phyloP scores from a whole-genome alignment of 305 asterid species.

The Coffea humblotiana region DNA sequence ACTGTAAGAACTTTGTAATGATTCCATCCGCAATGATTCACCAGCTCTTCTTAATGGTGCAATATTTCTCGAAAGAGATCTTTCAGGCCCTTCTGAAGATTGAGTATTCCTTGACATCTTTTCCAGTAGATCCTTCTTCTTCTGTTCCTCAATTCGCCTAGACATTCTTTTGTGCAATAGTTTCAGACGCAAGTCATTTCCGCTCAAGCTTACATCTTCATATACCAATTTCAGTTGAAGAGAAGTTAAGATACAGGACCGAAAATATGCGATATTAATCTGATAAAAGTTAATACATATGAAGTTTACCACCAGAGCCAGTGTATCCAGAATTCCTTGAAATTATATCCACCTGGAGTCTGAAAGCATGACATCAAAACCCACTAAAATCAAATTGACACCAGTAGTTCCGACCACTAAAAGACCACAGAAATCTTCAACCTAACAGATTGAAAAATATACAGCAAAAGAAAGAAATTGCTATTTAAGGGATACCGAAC shows the following conservation, averaged over 20 bases:
- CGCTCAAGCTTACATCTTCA: constrained; percentile 28
- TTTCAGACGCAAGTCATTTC: constrained; percentile 47
- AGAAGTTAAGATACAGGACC: not conserved
- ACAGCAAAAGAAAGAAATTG: not conserved
- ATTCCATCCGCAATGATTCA: constrained; percentile 22
- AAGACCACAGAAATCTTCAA: not conserved
- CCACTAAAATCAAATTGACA: constrained; percentile 10
- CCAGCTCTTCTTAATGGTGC: constrained; percentile 26
- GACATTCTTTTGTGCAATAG: constrained; percentile 41
- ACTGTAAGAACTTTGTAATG: constrained; percentile 29
- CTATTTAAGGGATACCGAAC: not conserved
- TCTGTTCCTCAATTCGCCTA: constrained; percentile 29
- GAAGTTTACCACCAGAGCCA: constrained; percentile 28
- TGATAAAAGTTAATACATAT: constrained; percentile 5
- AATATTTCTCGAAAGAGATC: constrained; percentile 16
- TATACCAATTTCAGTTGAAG: constrained; percentile 8
- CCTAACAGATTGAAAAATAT: not conserved
- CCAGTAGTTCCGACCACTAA: not conserved
- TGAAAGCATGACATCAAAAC: constrained; percentile 15
- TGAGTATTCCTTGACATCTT: constrained; percentile 36
- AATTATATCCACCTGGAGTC: constrained; percentile 34
- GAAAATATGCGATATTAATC: not conserved
- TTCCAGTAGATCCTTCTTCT: constrained; percentile 32
- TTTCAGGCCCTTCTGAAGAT: constrained; percentile 28
- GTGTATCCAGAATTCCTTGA: constrained; percentile 21